These are phyloP conservation scores for Cryptococcus deneoformans DNA, from an alignment of 1,284 basidiomycete genomes.

Conservation along the genomic window DNA sequence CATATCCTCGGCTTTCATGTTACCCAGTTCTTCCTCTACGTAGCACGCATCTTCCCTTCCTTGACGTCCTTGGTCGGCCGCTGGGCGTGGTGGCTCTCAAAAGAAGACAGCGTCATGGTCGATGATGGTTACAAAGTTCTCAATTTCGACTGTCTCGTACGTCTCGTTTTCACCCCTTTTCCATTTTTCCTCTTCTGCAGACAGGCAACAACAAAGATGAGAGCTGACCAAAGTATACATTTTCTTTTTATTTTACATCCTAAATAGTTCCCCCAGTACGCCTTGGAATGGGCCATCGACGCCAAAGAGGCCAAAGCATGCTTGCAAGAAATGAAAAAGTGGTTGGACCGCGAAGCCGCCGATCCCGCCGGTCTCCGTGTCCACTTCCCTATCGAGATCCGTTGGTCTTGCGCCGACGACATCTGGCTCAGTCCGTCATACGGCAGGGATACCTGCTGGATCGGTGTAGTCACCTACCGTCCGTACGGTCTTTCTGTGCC, in stretches of 20 bases:
- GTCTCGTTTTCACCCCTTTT: constrained; percentile 6
- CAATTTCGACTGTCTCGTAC: constrained; percentile 63
- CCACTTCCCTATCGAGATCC: constrained; percentile 92
- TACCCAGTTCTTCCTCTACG: constrained; percentile 73
- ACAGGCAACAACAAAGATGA: too few species aligned
- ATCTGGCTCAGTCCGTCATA: constrained; percentile 90
- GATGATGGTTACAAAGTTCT: constrained; percentile 76
- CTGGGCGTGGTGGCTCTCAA: constrained; percentile 47
- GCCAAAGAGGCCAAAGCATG: constrained; percentile 56
- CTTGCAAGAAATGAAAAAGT: constrained; percentile 69
- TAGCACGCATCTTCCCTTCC: constrained; percentile 47
- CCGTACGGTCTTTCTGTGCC: constrained; percentile 88
- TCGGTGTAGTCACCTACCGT: constrained; percentile 93
- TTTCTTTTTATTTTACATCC: too few species aligned
- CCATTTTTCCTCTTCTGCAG: background rate
- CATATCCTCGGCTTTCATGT: constrained; percentile 77
- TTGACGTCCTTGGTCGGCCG: constrained; percentile 45
- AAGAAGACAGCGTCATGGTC: constrained; percentile 48
- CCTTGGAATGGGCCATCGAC: constrained; percentile 87
- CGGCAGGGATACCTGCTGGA: constrained; percentile 80
- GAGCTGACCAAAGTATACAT: background rate
- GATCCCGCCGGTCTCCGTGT: constrained; percentile 71
- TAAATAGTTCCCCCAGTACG: constrained; percentile 75
- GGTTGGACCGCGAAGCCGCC: constrained; percentile 67
- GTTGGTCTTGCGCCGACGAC: constrained; percentile 84